These are phyloP conservation scores for Trifolium subterraneum DNA, from an alignment of 306 rosid genomes.

Conservation along the genomic window DNA sequence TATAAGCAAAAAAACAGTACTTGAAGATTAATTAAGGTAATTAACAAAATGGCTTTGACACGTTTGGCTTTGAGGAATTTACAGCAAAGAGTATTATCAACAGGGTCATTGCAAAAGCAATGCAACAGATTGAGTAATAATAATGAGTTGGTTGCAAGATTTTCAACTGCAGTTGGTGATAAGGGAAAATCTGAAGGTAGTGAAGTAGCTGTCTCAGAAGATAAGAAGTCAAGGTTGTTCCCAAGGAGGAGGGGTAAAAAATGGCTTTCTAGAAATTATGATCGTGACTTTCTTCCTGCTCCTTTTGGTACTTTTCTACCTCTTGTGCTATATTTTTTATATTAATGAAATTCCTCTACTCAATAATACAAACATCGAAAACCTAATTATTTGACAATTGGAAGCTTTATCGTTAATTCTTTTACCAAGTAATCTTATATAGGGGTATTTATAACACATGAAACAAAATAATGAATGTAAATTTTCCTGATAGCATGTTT, in stretches of 20 bases:
- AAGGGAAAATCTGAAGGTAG: conserved; percentile 53
- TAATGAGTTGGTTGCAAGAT: conserved; percentile 47
- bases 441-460: too few species aligned
- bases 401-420: background rate
- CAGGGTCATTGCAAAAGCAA: conserved; percentile 45
- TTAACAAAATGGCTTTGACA: conserved; percentile 63
- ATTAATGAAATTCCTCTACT: background rate
- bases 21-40: background rate
- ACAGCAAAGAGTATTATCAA: conserved; percentile 48
- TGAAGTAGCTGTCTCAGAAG: conserved; percentile 58
- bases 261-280: conserved; percentile 57
- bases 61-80: conserved; percentile 67
- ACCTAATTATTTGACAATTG: background rate
- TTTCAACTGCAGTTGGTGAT: conserved; percentile 40
- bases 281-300: conserved; percentile 55
- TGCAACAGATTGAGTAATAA: conserved; percentile 34
- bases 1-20: background rate
- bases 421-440: background rate
- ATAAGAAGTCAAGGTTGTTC: conserved; percentile 50
- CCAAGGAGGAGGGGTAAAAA: conserved; percentile 51
- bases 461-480: too few species aligned
- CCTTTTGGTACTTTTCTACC: conserved; percentile 51
- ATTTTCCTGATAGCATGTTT: too few species aligned
- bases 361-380: background rate
- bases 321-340: background rate